Conservation (phyloP, 371 early-diverging fungal species). For the Rhizomucor pusillus region DNA sequence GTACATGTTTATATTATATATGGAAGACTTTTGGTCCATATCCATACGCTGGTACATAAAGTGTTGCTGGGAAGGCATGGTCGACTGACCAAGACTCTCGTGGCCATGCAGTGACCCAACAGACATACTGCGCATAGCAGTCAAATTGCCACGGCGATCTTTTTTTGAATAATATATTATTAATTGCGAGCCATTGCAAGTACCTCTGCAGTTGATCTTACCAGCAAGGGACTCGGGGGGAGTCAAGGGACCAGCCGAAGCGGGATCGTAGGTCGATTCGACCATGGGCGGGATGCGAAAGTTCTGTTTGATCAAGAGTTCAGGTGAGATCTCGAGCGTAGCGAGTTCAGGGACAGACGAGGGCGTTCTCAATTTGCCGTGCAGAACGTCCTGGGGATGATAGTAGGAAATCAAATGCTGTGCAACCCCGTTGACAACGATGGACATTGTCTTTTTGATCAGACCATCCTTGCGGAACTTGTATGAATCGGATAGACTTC, state of each 20-base stretch:
- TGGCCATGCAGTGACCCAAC: conserved; percentile 31
- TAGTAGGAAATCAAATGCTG: conserved; percentile 89
- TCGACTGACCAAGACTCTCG: not conserved
- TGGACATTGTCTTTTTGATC: conserved; percentile 86
- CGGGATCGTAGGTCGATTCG: conserved; percentile 31
- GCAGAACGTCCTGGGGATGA: conserved; percentile 68
- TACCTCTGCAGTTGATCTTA: too few relatives aligned
- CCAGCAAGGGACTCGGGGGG: conserved; percentile 20
- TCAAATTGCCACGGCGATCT: conserved; percentile 18
- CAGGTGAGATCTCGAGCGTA: conserved; percentile 57
- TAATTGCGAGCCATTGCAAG: too few relatives aligned
- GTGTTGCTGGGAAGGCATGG: conserved; percentile 7
- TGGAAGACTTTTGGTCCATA: conserved; percentile 16
- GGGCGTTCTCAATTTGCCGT: conserved; percentile 56
- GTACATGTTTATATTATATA: conserved; percentile 7
- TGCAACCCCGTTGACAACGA: conserved; percentile 71
- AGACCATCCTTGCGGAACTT: conserved; percentile 80
- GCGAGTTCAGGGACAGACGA: conserved; percentile 58
- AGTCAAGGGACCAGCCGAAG: conserved; percentile 10
- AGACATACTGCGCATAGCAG: conserved; percentile 40
- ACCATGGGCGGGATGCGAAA: conserved; percentile 60
- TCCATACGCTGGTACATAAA: conserved; percentile 21
- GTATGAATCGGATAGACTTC: conserved; percentile 62
- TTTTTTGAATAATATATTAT: too few relatives aligned
- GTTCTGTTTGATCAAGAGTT: conserved; percentile 59